Evolutionary conservation across 78 protist genomes (phyloP).

Genomic region (Dictyostelium firmibasis): DNA sequence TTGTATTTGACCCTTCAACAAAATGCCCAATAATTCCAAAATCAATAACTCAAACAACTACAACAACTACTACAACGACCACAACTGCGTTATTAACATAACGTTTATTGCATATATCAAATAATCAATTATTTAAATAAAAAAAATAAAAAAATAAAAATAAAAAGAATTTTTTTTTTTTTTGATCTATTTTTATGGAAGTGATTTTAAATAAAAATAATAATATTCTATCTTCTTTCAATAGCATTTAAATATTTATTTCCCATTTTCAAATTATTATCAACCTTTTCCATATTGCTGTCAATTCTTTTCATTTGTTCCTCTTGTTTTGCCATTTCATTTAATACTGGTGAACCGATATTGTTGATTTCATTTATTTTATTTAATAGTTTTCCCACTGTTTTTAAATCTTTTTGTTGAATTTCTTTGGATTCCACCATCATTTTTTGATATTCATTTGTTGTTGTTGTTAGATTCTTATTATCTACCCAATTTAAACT

Average conservation of each 20-base stretch:
- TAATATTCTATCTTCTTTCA: conserved; percentile 23
- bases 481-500: conserved; percentile 42
- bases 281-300: conserved; percentile 63
- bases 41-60: not conserved
- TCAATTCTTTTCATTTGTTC: conserved; percentile 61
- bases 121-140: too few relatives aligned
- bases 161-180: too few relatives aligned
- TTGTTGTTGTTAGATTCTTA: not conserved
- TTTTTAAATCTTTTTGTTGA: conserved; percentile 23
- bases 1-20: not conserved
- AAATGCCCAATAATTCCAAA: not conserved
- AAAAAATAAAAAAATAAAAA: too few relatives aligned
- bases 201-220: too few relatives aligned
- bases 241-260: conserved; percentile 71
- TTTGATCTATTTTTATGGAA: too few relatives aligned
- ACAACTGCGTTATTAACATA: not conserved
- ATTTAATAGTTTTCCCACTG: not conserved
- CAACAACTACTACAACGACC: not conserved
- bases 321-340: conserved; percentile 34
- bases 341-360: not conserved
- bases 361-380: conserved; percentile 1
- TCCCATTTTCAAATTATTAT: conserved; percentile 75
- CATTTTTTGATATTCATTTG: conserved; percentile 3
- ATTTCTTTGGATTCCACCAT: conserved; percentile 8
- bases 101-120: not conserved